Conservation (phyloP, 192 early-diverging fungal genomes). For the Funneliformis geosporum region DNA sequence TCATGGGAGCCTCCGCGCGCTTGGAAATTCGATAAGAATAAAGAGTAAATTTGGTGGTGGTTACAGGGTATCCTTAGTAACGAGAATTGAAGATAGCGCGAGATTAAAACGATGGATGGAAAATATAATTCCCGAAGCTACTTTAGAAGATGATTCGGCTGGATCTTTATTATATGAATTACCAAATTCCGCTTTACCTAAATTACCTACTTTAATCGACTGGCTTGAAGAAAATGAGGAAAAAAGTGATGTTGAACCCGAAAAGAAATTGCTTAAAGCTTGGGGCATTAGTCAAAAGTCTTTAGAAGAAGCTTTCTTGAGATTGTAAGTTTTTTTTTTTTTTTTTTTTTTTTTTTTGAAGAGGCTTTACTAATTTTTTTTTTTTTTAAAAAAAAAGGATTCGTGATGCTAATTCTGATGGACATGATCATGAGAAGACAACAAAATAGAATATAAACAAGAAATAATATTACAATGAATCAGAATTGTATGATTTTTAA, state of each 20-base stretch:
- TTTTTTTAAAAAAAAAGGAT: conserved; percentile 30
- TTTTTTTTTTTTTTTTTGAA: background rate
- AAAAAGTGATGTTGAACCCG: conserved; percentile 14
- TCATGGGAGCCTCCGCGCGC: conserved; percentile 60
- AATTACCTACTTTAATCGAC: conserved; percentile 57
- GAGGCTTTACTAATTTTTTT: background rate
- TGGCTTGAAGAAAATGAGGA: conserved; percentile 51
- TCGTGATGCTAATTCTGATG: too few relatives aligned
- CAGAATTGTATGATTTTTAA: too few relatives aligned
- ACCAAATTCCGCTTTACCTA: conserved; percentile 46
- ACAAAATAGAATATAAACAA: too few relatives aligned
- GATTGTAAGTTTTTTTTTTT: conserved; percentile 32
- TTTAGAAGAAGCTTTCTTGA: conserved; percentile 74
- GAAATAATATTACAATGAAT: too few relatives aligned
- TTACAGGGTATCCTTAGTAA: conserved; percentile 68
- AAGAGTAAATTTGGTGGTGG: conserved; percentile 77
- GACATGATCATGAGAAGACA: too few relatives aligned
- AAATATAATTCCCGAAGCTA: conserved; percentile 49
- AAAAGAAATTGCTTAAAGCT: conserved; percentile 46
- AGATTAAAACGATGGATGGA: conserved; percentile 52
- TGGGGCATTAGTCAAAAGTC: conserved; percentile 71
- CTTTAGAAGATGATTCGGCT: conserved; percentile 70
- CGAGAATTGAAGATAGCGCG: conserved; percentile 48
- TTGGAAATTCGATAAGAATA: conserved; percentile 63
- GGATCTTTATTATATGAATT: conserved; percentile 70